Conservation (phyloP, 495 filamentous ascomycete species). For the Annulohypoxylon maeteangense region DNA sequence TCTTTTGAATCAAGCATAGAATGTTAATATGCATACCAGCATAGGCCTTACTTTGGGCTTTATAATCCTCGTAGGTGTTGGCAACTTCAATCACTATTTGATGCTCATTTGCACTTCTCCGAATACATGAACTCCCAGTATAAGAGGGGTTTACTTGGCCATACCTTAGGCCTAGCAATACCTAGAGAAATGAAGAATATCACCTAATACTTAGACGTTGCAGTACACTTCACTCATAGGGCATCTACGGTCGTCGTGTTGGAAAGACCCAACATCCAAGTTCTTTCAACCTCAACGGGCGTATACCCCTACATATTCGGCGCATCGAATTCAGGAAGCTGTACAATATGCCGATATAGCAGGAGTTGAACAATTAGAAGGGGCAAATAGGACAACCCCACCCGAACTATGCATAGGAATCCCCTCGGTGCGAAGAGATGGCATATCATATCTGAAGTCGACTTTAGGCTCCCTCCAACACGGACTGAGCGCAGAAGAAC, state of each 20-base stretch:
- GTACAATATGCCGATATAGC: conserved; percentile 28
- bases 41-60: conserved; percentile 46
- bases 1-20: not conserved
- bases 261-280: conserved; percentile 44
- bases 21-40: conserved; percentile 44
- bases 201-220: not conserved
- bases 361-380: not conserved
- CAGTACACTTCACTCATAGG: conserved; percentile 36
- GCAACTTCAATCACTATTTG: not conserved
- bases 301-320: conserved; percentile 36
- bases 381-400: not conserved
- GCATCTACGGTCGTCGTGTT: conserved; percentile 34
- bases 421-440: conserved; percentile 43
- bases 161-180: not conserved
- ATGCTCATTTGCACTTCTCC: not conserved
- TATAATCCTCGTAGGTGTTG: conserved; percentile 34
- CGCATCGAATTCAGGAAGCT: conserved; percentile 40
- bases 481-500: conserved; percentile 58
- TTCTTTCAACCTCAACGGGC: conserved; percentile 43
- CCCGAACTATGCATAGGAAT: conserved; percentile 49
- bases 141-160: not conserved
- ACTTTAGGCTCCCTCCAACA: conserved; percentile 64
- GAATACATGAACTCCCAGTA: not conserved
- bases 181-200: not conserved
- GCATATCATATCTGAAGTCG: conserved; percentile 56